phyloP scores from a whole-genome alignment of 2,329 filamentous ascomycete genomes.

The Xylaria sp. region DNA sequence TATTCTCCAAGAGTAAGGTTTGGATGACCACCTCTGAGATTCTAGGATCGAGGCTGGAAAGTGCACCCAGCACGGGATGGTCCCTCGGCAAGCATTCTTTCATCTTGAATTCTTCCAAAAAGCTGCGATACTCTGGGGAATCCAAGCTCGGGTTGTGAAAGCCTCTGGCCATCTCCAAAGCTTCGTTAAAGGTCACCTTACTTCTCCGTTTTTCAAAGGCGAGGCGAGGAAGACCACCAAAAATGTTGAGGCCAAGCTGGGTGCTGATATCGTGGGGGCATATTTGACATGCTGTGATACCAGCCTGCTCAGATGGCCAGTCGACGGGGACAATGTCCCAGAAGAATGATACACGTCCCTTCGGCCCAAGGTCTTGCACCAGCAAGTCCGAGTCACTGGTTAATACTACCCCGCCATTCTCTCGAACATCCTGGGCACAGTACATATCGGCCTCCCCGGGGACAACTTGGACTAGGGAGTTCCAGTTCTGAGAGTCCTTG shows the following conservation, averaged over 20 bases:
- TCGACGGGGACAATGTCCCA: slow-evolving; percentile 55
- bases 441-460: slow-evolving; percentile 84
- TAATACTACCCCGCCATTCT: slow-evolving; percentile 60
- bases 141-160: slow-evolving; percentile 32
- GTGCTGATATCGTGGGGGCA: slow-evolving; percentile 35
- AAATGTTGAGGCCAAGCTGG: slow-evolving; percentile 21
- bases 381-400: slow-evolving; percentile 89
- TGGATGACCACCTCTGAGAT: slow-evolving; percentile 46
- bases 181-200: slow-evolving; percentile 22
- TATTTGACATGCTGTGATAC: slow-evolving; percentile 40
- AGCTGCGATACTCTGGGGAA: slow-evolving; percentile 23
- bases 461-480: slow-evolving; percentile 58
- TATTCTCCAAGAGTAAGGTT: slow-evolving; percentile 33
- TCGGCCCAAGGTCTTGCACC: slow-evolving; percentile 66
- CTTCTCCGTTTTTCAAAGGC: slow-evolving; percentile 34
- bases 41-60: slow-evolving; percentile 37
- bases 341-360: slow-evolving; percentile 69
- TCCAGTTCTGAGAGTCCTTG: slow-evolving; percentile 45
- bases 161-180: slow-evolving; percentile 28
- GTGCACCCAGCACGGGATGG: slow-evolving; percentile 30
- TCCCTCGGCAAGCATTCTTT: slow-evolving; percentile 31
- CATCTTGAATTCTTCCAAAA: slow-evolving; percentile 29
- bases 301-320: slow-evolving; percentile 12
- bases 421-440: slow-evolving; percentile 69
- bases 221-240: slow-evolving; percentile 38